Conservation (phyloP, 768 basidiomycete genomes). For the Cystofilobasidium bisporidii region DNA sequence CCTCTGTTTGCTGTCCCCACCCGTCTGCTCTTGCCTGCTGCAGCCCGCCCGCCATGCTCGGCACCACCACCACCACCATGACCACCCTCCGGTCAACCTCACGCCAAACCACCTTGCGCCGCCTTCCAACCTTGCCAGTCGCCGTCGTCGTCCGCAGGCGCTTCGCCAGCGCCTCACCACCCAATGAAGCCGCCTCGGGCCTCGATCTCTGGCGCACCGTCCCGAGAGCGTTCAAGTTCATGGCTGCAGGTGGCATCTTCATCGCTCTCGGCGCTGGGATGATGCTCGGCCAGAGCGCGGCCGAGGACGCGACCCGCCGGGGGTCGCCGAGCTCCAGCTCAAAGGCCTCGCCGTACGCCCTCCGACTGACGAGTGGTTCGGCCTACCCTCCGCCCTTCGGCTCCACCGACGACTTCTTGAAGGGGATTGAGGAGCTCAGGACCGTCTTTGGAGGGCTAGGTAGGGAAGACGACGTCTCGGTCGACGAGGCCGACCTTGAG, state of each 20-base stretch:
- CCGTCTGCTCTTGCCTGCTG: no score
- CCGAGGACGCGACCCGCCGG: not conserved
- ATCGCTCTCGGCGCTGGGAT: not conserved
- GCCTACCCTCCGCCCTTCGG: conserved; percentile 26
- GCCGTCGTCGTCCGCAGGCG: no score
- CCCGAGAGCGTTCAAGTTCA: not conserved
- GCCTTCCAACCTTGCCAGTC: no score
- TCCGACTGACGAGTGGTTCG: not conserved
- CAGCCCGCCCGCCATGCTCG: no score
- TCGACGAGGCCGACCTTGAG: conserved; percentile 37
- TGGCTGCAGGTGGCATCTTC: not conserved
- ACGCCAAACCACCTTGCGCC: no score
- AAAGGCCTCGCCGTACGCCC: not conserved
- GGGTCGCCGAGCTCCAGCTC: not conserved
- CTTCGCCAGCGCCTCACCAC: no score
- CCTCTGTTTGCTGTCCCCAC: no score
- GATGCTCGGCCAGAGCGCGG: not conserved
- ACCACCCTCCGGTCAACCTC: no score
- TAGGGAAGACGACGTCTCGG: conserved; percentile 46
- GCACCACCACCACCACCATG: no score
- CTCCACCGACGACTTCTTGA: conserved; percentile 45
- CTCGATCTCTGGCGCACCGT: no score
- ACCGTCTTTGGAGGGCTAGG: conserved; percentile 43
- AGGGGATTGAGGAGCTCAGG: conserved; percentile 50
- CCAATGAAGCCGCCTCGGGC: not conserved